Evolutionary conservation across 2,329 filamentous ascomycete genomes (phyloP), one percentile per base, ranked within the genome.

Genomic region (Aureobasidium sp.): DNA sequence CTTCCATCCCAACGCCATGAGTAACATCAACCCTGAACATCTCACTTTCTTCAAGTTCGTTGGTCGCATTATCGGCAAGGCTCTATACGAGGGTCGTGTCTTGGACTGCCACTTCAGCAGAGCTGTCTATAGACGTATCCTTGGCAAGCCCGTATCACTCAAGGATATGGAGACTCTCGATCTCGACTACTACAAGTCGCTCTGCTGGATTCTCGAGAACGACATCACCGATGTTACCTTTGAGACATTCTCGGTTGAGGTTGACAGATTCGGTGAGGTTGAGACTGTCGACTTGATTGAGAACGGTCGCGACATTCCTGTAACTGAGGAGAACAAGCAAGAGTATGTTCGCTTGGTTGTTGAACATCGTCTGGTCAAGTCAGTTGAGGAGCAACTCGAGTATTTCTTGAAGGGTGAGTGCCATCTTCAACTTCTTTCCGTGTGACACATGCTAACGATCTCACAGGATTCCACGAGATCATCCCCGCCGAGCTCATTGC

Each of bases 111-210:
- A 97, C 77, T 98, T 98, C 75, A 97, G 91, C 72, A 85, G 93
- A 66, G 94, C 94, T 12, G 91, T 98, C 48, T 98, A 98, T 79
- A 97, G 97, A 75, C 86, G 89, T 61, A 96, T 98, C 59, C 81
- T 98, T 24, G 88, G 93, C 66, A 95, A 94, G 68, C 83, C 88
- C 3, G 91, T 97, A 35, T 96, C 90, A 7, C 86, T 98, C 70
- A 98, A 98, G 74, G 93, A 98, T 64, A 97, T 98, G 90, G 93
- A 98, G 70, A 96, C 90, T 19, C 86, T 98, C 57, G 93, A 98
- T 68, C 84, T 95, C 3, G 91, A 98, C 64, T 98, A 98, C 74
- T 96, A 97, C 81, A 98, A 97, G 70, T 97, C 91, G 12, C 79
- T 98, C 19, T 83, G 93, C 56, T 98, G 94, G 94, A 97, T 98